Conservation (phyloP, 208 protist genomes). For the Leishmania gerbilli region DNA sequence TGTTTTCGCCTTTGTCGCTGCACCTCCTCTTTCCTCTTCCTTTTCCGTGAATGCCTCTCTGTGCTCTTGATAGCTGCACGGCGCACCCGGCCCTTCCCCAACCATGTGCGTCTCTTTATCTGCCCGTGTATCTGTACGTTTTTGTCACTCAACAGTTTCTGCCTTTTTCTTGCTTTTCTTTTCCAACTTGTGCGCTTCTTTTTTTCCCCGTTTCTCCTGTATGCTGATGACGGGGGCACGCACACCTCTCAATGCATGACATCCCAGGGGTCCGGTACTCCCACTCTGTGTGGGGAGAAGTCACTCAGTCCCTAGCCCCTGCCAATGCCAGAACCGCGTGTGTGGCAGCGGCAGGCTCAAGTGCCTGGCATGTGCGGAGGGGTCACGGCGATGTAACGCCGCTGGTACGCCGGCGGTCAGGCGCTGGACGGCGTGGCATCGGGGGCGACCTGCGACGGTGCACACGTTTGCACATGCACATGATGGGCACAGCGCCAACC, state of each 20-base stretch:
- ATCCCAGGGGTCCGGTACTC: not conserved
- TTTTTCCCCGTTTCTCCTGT: not conserved
- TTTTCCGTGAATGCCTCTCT: not conserved
- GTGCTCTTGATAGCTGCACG: not conserved
- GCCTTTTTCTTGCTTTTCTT: not conserved
- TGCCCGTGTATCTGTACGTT: not conserved
- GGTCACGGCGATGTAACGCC: not conserved
- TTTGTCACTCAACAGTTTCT: too few species aligned
- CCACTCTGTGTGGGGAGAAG: not conserved
- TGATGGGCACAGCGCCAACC: not conserved
- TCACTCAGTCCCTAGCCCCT: not conserved
- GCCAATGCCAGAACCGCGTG: not conserved
- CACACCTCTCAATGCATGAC: not conserved
- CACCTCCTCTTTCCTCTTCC: not conserved
- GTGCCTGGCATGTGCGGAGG: not conserved
- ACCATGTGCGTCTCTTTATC: not conserved
- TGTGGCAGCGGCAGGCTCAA: not conserved
- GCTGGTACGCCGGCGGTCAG: too few species aligned
- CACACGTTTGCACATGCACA: not conserved
- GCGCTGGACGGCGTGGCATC: not conserved
- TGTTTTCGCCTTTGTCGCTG: conserved; percentile 1
- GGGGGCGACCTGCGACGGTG: not conserved
- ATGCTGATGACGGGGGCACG: not conserved
- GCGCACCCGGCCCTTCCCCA: not conserved
- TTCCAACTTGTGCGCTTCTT: not conserved